Evolutionary conservation across 2,329 filamentous ascomycete genomes (phyloP), one percentile per base, ranked within the genome.

Genomic region (Alternaria arborescens): DNA sequence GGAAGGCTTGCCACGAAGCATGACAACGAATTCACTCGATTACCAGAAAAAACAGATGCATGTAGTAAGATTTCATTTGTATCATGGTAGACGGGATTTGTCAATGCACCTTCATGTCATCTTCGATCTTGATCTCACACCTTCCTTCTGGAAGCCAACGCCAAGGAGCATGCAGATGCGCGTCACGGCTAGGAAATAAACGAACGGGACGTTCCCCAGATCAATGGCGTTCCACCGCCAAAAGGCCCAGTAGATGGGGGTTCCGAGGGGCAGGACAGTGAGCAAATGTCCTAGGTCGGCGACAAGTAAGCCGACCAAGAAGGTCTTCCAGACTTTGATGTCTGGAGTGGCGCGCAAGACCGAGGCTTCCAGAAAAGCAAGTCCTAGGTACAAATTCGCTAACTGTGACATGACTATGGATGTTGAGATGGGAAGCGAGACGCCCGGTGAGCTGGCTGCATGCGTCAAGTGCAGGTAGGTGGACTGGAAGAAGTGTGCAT

Each of bases 251-350:
- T 90, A 92, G n/a, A 92, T 81, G 8, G 80, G 78, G 12, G 74
- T 66, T 0, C 91, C 91, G 30, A 90, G 80, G 28, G 80, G 81
- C 36, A 82, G 79, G 60, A 93, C 84, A 36, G 87, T 88, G 77
- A 88, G 91, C 56, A 94, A 79, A 77, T 94, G 91, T 4, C 91
- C 91, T 34, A 93, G 75, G 76, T 94, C 91, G n/a, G 90, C 91
- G 16, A 94, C 75, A 32, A 94, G 83, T 60, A 94, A 80, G 38
- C 85, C 88, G 46, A 89, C 79, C 5, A 94, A 81, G 26, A 94
- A 82, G 1, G 86, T 83, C 66, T 81, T 84, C 91, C 91, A 94
- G 58, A 94, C 91, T 24, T 83, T 82, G 34, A 89, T 72, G 79
- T 93, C 88, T 51, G 81, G 80, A 7, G 91, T 92, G 16, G 86